Evolutionary conservation across 768 basidiomycete species (phyloP).

Genomic region (Rhodosporidiobolus sp.): DNA sequence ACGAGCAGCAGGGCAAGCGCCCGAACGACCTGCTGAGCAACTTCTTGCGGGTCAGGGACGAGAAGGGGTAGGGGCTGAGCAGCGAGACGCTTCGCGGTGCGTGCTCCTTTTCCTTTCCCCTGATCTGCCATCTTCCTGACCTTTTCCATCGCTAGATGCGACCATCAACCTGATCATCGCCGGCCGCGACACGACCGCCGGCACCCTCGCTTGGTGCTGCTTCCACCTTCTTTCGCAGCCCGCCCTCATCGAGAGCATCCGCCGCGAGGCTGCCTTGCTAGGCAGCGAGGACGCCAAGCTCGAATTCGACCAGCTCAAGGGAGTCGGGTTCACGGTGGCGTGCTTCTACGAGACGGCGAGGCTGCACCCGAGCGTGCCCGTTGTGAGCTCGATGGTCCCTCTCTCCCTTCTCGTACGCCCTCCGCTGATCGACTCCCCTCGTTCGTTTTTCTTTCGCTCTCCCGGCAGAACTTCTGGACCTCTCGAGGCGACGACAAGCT

Average conservation of each 20-base stretch:
- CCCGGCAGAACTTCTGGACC: constrained; percentile 11
- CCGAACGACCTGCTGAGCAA: constrained; percentile 1
- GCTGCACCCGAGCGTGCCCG: constrained; percentile 15
- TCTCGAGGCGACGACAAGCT: constrained; percentile 19
- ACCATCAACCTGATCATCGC: constrained; percentile 13
- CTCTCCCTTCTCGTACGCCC: background rate
- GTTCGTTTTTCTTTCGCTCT: background rate
- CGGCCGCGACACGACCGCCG: constrained; percentile 24
- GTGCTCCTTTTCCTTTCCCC: background rate
- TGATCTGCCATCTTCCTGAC: background rate
- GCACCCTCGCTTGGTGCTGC: constrained; percentile 10
- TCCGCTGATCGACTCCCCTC: background rate
- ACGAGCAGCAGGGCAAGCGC: background rate
- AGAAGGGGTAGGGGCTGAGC: background rate
- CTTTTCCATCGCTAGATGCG: background rate
- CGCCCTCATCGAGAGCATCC: background rate
- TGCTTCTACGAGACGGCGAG: constrained; percentile 19
- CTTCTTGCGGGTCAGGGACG: background rate
- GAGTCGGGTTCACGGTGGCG: background rate
- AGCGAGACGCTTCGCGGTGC: constrained; percentile 8
- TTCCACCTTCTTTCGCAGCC: constrained; percentile 13
- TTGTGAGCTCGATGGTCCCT: background rate
- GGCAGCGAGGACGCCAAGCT: background rate
- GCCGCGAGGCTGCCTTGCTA: background rate
- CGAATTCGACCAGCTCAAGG: constrained; percentile 19